Conservation (phyloP, 768 basidiomycete species). For the Suillus brevipes region DNA sequence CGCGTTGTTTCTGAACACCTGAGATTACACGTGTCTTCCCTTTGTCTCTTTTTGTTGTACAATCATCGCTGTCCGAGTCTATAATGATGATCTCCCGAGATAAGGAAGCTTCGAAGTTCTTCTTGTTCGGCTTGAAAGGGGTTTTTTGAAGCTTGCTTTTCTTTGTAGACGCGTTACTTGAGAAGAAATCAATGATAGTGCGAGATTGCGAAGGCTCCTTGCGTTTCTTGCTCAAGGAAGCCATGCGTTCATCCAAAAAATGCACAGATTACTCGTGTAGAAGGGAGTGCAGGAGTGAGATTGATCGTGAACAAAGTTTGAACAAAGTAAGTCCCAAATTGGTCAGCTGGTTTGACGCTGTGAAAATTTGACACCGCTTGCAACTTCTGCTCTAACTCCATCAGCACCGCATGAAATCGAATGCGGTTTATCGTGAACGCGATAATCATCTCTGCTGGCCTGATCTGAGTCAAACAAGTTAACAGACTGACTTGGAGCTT, state of each 20-base stretch:
- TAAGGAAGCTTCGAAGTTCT: constrained; percentile 8
- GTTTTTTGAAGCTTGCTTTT: constrained; percentile 17
- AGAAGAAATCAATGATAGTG: constrained; percentile 52
- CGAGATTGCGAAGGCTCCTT: constrained; percentile 30
- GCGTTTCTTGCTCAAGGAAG: constrained; percentile 37
- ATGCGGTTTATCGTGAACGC: not conserved
- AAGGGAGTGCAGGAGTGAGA: not conserved
- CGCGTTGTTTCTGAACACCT: not conserved
- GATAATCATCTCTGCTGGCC: not conserved
- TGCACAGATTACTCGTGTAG: not conserved
- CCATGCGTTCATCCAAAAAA: constrained; percentile 28
- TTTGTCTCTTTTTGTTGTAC: constrained; percentile 1
- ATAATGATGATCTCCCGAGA: constrained; percentile 55
- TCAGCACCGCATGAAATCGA: not conserved
- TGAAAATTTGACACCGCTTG: not conserved
- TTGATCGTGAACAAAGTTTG: not conserved
- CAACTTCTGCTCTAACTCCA: not conserved
- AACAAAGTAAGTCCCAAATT: not conserved
- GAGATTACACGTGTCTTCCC: not conserved
- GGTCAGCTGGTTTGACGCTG: not conserved
- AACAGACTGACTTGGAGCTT: not conserved
- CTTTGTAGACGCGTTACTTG: constrained; percentile 22
- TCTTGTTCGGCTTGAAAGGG: constrained; percentile 9
- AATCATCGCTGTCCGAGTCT: constrained; percentile 59
- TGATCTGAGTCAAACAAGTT: not conserved